Conservation (phyloP, 1,284 basidiomycete genomes). For the Ustilago shanxiensis region DNA sequence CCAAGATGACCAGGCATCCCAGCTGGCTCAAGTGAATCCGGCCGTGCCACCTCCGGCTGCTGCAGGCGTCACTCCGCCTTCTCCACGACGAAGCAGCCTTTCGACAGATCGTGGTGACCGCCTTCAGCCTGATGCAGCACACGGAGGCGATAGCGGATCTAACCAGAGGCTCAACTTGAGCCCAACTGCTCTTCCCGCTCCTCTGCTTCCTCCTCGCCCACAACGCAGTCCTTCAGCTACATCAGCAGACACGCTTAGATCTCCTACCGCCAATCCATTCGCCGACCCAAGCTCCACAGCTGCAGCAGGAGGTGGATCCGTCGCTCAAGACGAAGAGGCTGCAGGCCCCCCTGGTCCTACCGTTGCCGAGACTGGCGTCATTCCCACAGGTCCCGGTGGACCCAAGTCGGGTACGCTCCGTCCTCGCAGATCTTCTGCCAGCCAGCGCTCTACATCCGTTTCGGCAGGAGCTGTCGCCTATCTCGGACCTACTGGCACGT, state of each 20-base stretch:
- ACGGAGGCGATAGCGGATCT: constrained; percentile 7
- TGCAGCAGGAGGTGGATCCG: not conserved
- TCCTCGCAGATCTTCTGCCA: constrained; percentile 43
- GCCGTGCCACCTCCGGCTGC: constrained; percentile 2
- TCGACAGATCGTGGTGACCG: constrained; percentile 23
- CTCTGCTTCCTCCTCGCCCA: constrained; percentile 43
- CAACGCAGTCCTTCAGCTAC: constrained; percentile 32
- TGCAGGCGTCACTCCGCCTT: constrained; percentile 1
- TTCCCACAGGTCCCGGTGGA: constrained; percentile 52
- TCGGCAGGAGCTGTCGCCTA: constrained; percentile 52
- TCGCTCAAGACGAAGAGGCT: constrained; percentile 19
- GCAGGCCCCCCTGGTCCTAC: constrained; percentile 44
- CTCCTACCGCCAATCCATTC: constrained; percentile 34
- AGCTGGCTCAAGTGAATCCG: not conserved
- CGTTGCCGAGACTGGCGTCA: constrained; percentile 55
- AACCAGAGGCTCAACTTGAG: constrained; percentile 45
- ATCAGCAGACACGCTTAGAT: constrained; percentile 24
- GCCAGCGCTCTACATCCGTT: constrained; percentile 45
- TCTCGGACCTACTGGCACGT: constrained; percentile 50
- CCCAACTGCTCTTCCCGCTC: constrained; percentile 40
- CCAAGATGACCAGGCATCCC: constrained; percentile 21
- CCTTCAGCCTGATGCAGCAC: constrained; percentile 14
- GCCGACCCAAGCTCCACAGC: constrained; percentile 26
- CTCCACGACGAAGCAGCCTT: constrained; percentile 24
- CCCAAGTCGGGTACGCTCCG: constrained; percentile 54